Conservation (phyloP, 768 basidiomycete genomes). For the Dentipellis fragilis region DNA sequence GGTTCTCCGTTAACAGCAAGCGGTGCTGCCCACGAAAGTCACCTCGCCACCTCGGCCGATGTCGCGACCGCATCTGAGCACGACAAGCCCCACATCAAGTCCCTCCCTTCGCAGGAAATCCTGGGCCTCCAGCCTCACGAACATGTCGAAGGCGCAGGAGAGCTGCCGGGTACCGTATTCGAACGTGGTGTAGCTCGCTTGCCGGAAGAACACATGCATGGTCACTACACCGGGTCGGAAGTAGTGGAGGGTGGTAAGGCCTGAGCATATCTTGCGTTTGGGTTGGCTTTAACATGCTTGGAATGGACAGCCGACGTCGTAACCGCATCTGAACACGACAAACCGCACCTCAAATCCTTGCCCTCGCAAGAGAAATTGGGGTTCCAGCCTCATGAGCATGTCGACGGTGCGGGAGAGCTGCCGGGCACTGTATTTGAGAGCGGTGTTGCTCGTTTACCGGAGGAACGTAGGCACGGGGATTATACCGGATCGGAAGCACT, state of each 20-base stretch:
- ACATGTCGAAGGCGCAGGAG: neutral
- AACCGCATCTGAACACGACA: too few species aligned
- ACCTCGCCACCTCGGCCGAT: neutral
- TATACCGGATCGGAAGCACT: too few species aligned
- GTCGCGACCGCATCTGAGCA: neutral
- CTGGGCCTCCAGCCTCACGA: neutral
- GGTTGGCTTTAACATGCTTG: too few species aligned
- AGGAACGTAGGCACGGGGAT: neutral
- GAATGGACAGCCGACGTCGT: too few species aligned
- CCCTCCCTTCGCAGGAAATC: neutral
- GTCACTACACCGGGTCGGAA: neutral
- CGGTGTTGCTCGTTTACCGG: neutral
- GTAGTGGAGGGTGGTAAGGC: too few species aligned
- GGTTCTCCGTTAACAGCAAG: neutral
- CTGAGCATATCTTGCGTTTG: too few species aligned
- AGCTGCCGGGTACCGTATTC: neutral
- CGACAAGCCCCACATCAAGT: neutral
- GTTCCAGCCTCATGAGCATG: conserved; percentile 10
- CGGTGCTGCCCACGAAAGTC: too few species aligned
- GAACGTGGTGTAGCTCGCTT: neutral
- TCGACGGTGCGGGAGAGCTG: conserved; percentile 17
- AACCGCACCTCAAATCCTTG: conserved; percentile 1
- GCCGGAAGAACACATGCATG: neutral
- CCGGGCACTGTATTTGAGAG: conserved; percentile 10
- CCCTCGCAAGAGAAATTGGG: conserved; percentile 14